Base-by-base conservation (phyloP, 1,139 yeast genomes). In the Pichia sp. region DNA sequence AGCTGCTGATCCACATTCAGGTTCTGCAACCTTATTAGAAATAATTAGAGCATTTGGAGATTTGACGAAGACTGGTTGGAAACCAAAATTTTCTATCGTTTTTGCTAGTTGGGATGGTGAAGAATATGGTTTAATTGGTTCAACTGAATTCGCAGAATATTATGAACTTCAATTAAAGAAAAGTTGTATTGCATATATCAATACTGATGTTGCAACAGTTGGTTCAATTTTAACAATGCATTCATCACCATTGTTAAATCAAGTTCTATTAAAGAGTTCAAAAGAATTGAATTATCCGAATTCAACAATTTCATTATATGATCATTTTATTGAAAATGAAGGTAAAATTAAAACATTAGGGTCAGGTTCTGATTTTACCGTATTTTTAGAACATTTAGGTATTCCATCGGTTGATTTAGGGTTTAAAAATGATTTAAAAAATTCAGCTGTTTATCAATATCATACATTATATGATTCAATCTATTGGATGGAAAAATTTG, bases 61-160 rank as follows among this genome's bases (percentile, higher is more conserved):
- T 46, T 73, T 89, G 42, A 59, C 66, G 47, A 55, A 58, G 39
- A 51, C 59, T 2, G 86, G 86, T 6, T 83, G 84, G 84, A 72
- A 71, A 57, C 88, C 88, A n/a, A 63, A 70, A 46, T 72, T 84
- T 57, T 76, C 84, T 0, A 78, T 83, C 47, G 53, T 70, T 43
- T 70, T 82, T 41, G 86, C 82, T 0, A 78, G 84, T 27, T 82
- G 87, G 87, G 88, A 83, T 60, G 89, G 85, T 49, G 88, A 83
- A 63, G 88, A 83, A 63, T 79, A 79, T 54, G 87, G 81, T 0
- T 65, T 83, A 31, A 58, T 83, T 18, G 88, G 89, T 1, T 78
- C 85, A 2, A 83, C 87, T 4, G 87, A 81, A 51, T 81, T 74
- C 72, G 87, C 83, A 32, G 87, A 82, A 60, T 79, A 75, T 51